Evolutionary conservation across 2,329 filamentous ascomycete species (phyloP).

Genomic region (Scleromitrula shiraiana): DNA sequence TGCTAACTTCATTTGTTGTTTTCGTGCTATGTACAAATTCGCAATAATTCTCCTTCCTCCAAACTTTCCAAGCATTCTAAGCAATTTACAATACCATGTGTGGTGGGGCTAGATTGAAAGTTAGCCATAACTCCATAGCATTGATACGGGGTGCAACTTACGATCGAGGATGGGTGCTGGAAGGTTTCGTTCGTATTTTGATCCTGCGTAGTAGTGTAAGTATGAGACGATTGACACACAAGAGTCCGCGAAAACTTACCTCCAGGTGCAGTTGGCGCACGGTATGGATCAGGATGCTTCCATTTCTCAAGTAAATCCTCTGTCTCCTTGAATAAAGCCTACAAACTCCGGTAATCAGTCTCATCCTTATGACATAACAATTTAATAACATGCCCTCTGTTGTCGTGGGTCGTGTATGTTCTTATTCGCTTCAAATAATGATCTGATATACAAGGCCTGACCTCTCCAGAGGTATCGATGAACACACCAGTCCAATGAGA

Average conservation of each 20-base stretch:
- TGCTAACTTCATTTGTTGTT: neutral
- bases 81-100: slow-evolving; percentile 14
- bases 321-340: slow-evolving; percentile 82
- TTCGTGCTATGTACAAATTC: slow-evolving; percentile 4
- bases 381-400: slow-evolving; percentile 49
- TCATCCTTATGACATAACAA: neutral
- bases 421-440: slow-evolving; percentile 89
- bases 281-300: slow-evolving; percentile 96
- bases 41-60: neutral
- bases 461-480: slow-evolving; percentile 90
- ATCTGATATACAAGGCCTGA: slow-evolving; percentile 91
- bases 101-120: slow-evolving; percentile 21
- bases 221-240: neutral
- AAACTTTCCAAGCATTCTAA: neutral
- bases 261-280: slow-evolving; percentile 83
- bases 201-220: slow-evolving; percentile 47
- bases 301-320: slow-evolving; percentile 83
- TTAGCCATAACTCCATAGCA: neutral
- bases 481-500: slow-evolving; percentile 91
- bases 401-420: slow-evolving; percentile 76
- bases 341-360: slow-evolving; percentile 13
- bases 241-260: slow-evolving; percentile 46
- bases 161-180: slow-evolving; percentile 71
- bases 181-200: slow-evolving; percentile 93
- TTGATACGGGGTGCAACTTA: slow-evolving; percentile 41